Percentiles rank a stretch among this genome's conserved stretches.
phyloP scores from a whole-genome alignment of 768 basidiomycete species.

The Scleroderma bovista region DNA sequence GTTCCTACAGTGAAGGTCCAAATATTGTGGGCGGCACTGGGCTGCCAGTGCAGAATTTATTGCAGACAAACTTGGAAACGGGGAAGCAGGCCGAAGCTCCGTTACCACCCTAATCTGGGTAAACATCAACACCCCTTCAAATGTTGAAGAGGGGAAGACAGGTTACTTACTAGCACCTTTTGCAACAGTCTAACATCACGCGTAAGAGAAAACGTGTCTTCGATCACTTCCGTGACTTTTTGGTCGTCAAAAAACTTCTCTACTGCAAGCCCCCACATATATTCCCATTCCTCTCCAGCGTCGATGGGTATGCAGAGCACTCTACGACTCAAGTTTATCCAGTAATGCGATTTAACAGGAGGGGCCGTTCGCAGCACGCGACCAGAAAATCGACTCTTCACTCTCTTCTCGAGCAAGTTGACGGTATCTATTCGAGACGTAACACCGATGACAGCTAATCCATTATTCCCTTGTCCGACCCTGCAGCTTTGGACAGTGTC shows the following conservation, averaged over 20 bases:
- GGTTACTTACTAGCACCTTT: slow-evolving; percentile 52
- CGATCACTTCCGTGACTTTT: slow-evolving; percentile 39
- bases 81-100: slow-evolving; percentile 43
- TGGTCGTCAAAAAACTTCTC: slow-evolving; percentile 51
- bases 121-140: slow-evolving; percentile 5
- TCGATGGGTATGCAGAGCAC: slow-evolving; percentile 35
- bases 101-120: slow-evolving; percentile 40
- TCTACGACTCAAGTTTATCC: slow-evolving; percentile 44
- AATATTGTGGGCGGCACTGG: slow-evolving; percentile 57
- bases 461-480: slow-evolving; percentile 51
- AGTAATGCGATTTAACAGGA: slow-evolving; percentile 43
- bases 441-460: slow-evolving; percentile 81
- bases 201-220: slow-evolving; percentile 56
- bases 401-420: slow-evolving; percentile 88
- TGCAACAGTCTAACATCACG: slow-evolving; percentile 54
- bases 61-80: slow-evolving; percentile 45
- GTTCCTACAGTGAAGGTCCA: slow-evolving; percentile 48
- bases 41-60: slow-evolving; percentile 38
- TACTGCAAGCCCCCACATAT: slow-evolving; percentile 53
- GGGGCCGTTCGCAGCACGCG: slow-evolving; percentile 77
- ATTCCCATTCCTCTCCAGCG: slow-evolving; percentile 48
- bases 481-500: slow-evolving; percentile 90
- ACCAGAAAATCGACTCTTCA: slow-evolving; percentile 96
- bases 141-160: background rate
- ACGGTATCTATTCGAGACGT: slow-evolving; percentile 86